Evolutionary conservation across 2,329 filamentous ascomycete species (phyloP).

Genomic region (Pyricularia sp.): DNA sequence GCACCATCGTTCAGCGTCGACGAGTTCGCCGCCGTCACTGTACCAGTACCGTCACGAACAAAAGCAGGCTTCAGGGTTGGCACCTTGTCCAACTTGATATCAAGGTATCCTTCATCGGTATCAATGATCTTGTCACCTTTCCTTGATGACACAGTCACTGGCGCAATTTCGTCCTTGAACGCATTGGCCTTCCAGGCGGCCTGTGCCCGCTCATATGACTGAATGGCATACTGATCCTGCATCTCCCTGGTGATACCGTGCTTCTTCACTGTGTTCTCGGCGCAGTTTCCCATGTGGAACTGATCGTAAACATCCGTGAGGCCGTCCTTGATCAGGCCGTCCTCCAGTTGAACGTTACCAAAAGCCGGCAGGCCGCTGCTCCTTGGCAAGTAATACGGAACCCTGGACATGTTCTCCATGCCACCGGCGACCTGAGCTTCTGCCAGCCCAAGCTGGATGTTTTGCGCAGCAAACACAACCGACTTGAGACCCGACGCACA

Average conservation of each 20-base stretch:
- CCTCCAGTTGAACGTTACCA: slow-evolving; percentile 78
- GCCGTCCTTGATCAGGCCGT: slow-evolving; percentile 89
- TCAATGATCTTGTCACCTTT: slow-evolving; percentile 76
- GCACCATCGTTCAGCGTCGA: slow-evolving; percentile 94
- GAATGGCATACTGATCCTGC: slow-evolving; percentile 86
- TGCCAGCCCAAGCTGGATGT: slow-evolving; percentile 83
- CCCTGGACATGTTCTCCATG: slow-evolving; percentile 96
- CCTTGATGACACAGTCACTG: slow-evolving; percentile 73
- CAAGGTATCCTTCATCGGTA: slow-evolving; percentile 82
- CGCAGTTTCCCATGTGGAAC: slow-evolving; percentile 97
- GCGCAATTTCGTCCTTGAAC: slow-evolving; percentile 84
- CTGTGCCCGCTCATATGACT: slow-evolving; percentile 82
- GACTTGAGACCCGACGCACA: slow-evolving; percentile 94
- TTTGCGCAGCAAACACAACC: slow-evolving; percentile 81
- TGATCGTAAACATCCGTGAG: slow-evolving; percentile 94
- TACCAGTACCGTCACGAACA: slow-evolving; percentile 73
- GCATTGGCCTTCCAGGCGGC: slow-evolving; percentile 74
- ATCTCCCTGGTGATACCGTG: slow-evolving; percentile 69
- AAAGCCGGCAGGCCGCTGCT: slow-evolving; percentile 77
- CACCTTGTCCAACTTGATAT: slow-evolving; percentile 80
- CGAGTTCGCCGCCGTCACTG: slow-evolving; percentile 89
- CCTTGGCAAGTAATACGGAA: slow-evolving; percentile 82
- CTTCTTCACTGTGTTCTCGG: slow-evolving; percentile 89
- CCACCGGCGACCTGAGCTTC: slow-evolving; percentile 88
- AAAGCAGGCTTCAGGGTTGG: slow-evolving; percentile 86